A percentile compares a stretch with the other conserved stretches of the same genome.
Evolutionary conservation across 371 early-diverging fungal species (phyloP).

Genomic region (Mortierella sp.): DNA sequence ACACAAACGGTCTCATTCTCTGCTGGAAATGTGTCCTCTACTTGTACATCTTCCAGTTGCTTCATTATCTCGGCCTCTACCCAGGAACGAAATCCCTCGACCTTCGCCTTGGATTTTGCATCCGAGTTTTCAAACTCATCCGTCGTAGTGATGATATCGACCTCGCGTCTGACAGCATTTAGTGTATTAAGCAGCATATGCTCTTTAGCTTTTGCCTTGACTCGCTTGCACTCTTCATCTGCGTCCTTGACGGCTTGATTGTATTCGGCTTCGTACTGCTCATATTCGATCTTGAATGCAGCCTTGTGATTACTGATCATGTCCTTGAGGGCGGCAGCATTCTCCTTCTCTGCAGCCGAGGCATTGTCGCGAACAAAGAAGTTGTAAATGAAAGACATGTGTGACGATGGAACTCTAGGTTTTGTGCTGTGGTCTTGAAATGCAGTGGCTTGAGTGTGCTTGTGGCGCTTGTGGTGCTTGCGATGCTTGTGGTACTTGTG

Average conservation of each 20-base stretch:
- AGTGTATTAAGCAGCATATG: constrained; percentile 5
- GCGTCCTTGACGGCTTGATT: constrained; percentile 31
- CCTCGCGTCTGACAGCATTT: constrained; percentile 17
- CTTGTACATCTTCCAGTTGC: no score
- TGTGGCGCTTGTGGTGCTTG: no score
- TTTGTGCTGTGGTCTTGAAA: no score
- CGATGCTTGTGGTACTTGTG: no score
- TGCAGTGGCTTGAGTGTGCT: no score
- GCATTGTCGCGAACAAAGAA: no score
- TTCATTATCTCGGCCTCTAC: no score
- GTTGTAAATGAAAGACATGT: no score
- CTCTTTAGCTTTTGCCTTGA: constrained; percentile 24
- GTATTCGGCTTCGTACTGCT: constrained; percentile 25
- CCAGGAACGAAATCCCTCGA: neutral
- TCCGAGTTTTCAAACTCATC: constrained; percentile 5
- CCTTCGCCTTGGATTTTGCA: constrained; percentile 2
- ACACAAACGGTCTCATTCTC: no score
- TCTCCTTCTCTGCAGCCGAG: constrained; percentile 32
- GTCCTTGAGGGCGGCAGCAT: constrained; percentile 28
- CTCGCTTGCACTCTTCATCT: constrained; percentile 19
- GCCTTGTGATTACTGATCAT: constrained; percentile 32
- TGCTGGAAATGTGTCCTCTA: no score
- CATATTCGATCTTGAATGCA: constrained; percentile 26
- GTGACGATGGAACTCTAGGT: no score
- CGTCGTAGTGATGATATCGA: constrained; percentile 1